Evolutionary conservation across 805 yeast genomes (phyloP), one percentile per base, ranked within the genome.

Genomic region (Metschnikowia vanudenii): DNA sequence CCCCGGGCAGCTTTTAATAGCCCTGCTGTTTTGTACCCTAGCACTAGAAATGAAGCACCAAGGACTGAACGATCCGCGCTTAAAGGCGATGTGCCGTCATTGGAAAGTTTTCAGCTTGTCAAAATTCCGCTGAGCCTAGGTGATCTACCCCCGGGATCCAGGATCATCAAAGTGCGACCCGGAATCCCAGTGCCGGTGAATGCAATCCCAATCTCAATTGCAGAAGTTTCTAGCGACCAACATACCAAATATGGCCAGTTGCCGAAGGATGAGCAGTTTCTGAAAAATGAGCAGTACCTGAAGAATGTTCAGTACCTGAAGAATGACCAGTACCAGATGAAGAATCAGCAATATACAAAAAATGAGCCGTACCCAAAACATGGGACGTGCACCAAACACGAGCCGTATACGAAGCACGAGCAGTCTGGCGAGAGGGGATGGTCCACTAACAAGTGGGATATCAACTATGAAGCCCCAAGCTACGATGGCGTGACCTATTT

Each of bases 181-280:
- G 69, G 69, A 1, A 49, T 54, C 47, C 53, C 51, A 8, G 40
- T 64, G 9, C 71, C 73, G 3, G 41, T 46, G 2, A 67, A 67
- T 20, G 70, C 71, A 8, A 58, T 64, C 7, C 60, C 64, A 2
- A 43, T 63, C 7, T 55, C 55, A 10, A 36, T 50, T 19, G 49
- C 48, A 8, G 52, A 39, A 9, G 22, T 32, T 11, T 31, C 35
- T 8, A 31, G 26, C 34, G 12, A 12, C 19, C 19, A 37, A 8
- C n/a, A 12, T 24, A 13, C 4, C 8, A 18, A 37, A 10, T 8
- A 22, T 3, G 31, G 10, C 26, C 24, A 22, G 24, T 4, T 5
- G 8, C 24, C 24, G 8, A 22, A 22, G 24, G 8, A 22, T 22
- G 24, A 22, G 24, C 24, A 8, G 24, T 22, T 4, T 22, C n/a